phyloP scores from a whole-genome alignment of 1,139 yeast species.

The Suhomyces taliae region DNA sequence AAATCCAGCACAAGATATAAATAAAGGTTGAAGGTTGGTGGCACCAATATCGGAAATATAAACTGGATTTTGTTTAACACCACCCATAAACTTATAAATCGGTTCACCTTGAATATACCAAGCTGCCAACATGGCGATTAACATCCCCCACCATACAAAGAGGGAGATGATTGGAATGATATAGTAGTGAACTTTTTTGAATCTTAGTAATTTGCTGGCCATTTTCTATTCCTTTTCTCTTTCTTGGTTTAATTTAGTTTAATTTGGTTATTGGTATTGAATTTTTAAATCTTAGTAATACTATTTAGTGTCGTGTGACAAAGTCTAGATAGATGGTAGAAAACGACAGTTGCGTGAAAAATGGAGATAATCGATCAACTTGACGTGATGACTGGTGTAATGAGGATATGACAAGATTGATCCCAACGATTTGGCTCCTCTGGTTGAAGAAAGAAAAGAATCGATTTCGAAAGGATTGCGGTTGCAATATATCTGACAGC shows the following conservation, averaged over 20 bases:
- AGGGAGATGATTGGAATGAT: conserved; percentile 56
- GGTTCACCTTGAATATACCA: conserved; percentile 86
- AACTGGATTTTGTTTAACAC: conserved; percentile 50
- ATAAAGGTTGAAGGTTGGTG: conserved; percentile 27
- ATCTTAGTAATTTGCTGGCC: conserved; percentile 13
- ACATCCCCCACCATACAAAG: conserved; percentile 76
- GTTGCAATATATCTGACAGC: background rate
- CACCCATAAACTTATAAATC: conserved; percentile 55
- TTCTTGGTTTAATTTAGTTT: too few relatives aligned
- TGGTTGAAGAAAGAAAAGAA: background rate
- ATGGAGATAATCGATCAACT: background rate
- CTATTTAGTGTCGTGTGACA: background rate
- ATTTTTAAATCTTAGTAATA: too few relatives aligned
- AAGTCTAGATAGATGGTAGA: background rate
- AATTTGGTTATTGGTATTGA: too few relatives aligned
- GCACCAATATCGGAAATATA: conserved; percentile 60
- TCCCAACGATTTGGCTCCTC: background rate
- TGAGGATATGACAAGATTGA: background rate
- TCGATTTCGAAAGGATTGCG: background rate
- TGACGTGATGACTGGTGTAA: too few relatives aligned
- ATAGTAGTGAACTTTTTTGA: conserved; percentile 25
- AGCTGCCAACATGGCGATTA: conserved; percentile 60
- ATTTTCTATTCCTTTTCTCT: conserved; percentile 1
- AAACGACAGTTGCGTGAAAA: background rate
- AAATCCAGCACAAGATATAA: conserved; percentile 28